Percentiles rank a stretch among this genome's conserved stretches.
These are phyloP conservation scores for Aphanomyces astaci DNA, from an alignment of 352 stramenopile genomes.

Conservation along the genomic window DNA sequence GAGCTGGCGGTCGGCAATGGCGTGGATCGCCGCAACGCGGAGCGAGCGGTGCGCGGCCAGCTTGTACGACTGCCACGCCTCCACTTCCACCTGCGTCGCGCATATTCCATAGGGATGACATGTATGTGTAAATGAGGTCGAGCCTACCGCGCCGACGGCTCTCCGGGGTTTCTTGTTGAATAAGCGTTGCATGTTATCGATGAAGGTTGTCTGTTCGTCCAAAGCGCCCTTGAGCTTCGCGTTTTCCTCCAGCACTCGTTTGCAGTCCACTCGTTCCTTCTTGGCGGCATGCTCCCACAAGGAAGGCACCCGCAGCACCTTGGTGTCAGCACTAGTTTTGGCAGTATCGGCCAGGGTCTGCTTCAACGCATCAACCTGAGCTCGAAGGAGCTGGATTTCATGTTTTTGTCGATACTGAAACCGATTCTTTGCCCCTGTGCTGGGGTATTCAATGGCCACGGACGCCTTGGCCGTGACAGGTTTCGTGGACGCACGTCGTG, in stretches of 20 bases:
- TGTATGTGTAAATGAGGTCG: too few species aligned
- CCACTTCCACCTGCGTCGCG: neutral
- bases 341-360: neutral
- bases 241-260: conserved; percentile 1
- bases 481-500: neutral
- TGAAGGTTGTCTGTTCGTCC: neutral
- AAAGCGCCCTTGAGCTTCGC: neutral
- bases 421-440: neutral
- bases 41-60: neutral
- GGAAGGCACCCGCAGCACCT: neutral
- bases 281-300: neutral
- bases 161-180: conserved; percentile 8
- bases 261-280: neutral
- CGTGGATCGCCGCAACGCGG: neutral
- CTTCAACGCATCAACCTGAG: conserved; percentile 2
- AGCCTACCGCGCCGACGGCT: neutral
- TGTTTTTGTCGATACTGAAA: conserved; percentile 15
- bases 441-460: neutral
- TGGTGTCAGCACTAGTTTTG: neutral
- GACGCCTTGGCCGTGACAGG: neutral
- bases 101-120: too few species aligned
- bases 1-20: conserved; percentile 6
- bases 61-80: too few species aligned
- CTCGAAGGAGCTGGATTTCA: conserved; percentile 4
- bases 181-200: neutral